Conservation (phyloP, 768 basidiomycete species). For the Ramaria sp. region DNA sequence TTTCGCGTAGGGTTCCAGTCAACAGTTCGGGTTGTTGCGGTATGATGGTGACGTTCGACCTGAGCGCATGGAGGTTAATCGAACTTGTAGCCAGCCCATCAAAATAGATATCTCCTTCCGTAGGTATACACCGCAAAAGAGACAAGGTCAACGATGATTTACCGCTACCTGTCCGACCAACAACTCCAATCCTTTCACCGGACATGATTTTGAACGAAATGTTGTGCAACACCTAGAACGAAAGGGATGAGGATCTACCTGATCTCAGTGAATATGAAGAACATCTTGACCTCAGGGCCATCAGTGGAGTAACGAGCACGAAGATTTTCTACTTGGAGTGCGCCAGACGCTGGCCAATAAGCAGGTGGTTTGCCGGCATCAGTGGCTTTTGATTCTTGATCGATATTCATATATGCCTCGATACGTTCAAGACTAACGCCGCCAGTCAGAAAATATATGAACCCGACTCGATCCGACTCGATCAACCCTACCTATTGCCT, state of each 20-base stretch:
- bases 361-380: conserved; percentile 26
- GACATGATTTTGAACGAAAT: conserved; percentile 30
- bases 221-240: conserved; percentile 20
- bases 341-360: conserved; percentile 31
- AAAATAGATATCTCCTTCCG: conserved; percentile 28
- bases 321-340: conserved; percentile 26
- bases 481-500: conserved; percentile 2
- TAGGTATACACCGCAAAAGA: conserved; percentile 29
- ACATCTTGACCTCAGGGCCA: background rate
- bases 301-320: conserved; percentile 22
- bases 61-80: conserved; percentile 45
- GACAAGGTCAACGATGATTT: conserved; percentile 21
- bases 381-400: conserved; percentile 22
- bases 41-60: conserved; percentile 51
- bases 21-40: conserved; percentile 30
- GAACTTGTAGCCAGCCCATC: conserved; percentile 33
- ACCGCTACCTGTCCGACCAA: conserved; percentile 14
- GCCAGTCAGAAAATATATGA: background rate
- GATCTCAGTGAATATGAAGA: background rate
- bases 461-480: background rate
- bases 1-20: conserved; percentile 22
- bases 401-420: conserved; percentile 27
- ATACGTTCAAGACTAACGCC: conserved; percentile 21
- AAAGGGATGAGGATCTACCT: conserved; percentile 24
- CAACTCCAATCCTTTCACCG: conserved; percentile 34